phyloP scores from a whole-genome alignment of 441 rosid species.

The Biscutella auriculata region DNA sequence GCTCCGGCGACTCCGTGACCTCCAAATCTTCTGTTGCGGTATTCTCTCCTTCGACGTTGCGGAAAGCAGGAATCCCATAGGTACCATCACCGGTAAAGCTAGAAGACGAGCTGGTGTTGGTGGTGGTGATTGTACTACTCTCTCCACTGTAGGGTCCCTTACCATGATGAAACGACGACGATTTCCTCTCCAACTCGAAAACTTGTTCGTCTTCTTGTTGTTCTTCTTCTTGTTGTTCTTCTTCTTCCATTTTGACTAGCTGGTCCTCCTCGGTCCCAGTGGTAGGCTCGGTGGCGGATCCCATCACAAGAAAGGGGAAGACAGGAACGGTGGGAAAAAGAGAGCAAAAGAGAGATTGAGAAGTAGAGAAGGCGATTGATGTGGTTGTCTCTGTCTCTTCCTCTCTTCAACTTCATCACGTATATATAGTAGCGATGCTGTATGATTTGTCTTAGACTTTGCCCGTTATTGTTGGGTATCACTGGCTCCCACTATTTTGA shows the following conservation, averaged over 20 bases:
- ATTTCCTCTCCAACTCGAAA: constrained; percentile 14
- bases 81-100: constrained; percentile 17
- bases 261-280: constrained; percentile 19
- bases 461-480: too few species aligned
- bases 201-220: constrained; percentile 15
- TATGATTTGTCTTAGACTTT: too few species aligned
- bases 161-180: neutral
- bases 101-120: constrained; percentile 13
- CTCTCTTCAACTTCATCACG: neutral
- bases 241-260: neutral
- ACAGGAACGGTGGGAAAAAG: neutral
- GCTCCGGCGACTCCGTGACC: constrained; percentile 10
- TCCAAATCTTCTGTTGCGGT: neutral
- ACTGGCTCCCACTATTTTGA: too few species aligned
- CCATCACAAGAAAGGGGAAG: constrained; percentile 15
- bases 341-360: constrained; percentile 2
- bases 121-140: constrained; percentile 1
- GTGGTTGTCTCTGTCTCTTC: constrained; percentile 15
- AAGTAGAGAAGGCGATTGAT: neutral
- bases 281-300: constrained; percentile 25
- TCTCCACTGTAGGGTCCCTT: constrained; percentile 4
- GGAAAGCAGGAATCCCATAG: neutral
- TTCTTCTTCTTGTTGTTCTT: too few species aligned
- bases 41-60: too few species aligned
- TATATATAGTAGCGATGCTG: too few species aligned